Evolutionary conservation across 257 asterid genomes (phyloP), one percentile per base, ranked within the genome.

Genomic region (Nicotiana obtusifolia): DNA sequence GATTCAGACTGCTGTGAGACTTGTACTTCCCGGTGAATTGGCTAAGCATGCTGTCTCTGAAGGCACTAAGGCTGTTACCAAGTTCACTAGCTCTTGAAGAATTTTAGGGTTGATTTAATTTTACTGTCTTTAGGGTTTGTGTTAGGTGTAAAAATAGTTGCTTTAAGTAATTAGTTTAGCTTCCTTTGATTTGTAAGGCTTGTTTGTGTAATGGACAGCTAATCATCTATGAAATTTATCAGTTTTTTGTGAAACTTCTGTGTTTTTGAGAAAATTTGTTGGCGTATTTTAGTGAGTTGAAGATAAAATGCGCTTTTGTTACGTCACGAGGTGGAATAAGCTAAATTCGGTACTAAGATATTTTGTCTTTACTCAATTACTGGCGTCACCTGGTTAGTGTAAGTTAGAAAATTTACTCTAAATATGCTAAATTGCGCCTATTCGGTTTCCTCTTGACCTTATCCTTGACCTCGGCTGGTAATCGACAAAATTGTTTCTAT

Each of bases 11-110:
- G 85, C 82, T 47, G 85, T 82, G 0, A 53, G 82, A 33, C 26
- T 82, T 37, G 85, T 82, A 5, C 75, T 82, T 49, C 85, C 85
- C 4, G 85, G 85, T 10, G 85, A 82, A 77, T 77, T 82, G 78
- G 82, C 85, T 3, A 82, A 82, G 31, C 85, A 82, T 71, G 82
- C 82, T 0, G 85, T 82, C 1, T 82, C 85, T n/a, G 85, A 82
- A 31, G 85, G 85, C 2, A 82, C 85, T 2, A 82, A 76, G 65
- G 77, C 82, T 14, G 81, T 82, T 54, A 82, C 85, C 30, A 82
- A 82, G 16, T 77, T 82, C 22, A 82, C 85, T 0, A 82, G 78
- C 61, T 82, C 85, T 52, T 82, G 64, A 80, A 80, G 22, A 47
- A 22, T 22, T 41, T 1, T 37, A 47, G n/a, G 77, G 8, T 1